Base-by-base conservation (phyloP, 257 asterid species). In the Gynochthodes officinalis region DNA sequence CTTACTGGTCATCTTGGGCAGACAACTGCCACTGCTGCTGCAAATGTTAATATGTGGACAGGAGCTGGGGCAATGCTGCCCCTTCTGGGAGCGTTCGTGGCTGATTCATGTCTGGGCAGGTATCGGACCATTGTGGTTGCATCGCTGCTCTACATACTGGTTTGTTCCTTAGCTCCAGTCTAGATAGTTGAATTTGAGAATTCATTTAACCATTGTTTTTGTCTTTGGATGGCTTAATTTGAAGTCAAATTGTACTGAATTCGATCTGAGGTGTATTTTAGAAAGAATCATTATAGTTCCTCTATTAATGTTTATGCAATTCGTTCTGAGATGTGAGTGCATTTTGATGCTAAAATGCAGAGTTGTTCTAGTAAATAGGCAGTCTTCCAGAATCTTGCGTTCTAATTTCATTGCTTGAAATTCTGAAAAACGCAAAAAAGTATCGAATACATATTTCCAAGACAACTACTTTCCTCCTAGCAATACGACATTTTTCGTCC, bases 11-110 rank as follows among this genome's bases (percentile, higher is more conserved):
- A 83, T 72, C 78, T 85, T 28, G 75, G 77, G 44, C 89, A 80
- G 76, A 76, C 87, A 0, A 82, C 87, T 3, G 85, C 87, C n/a
- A 70, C 75, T n/a, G 89, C 89, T 28, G 89, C 89, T 0, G 85
- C 85, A 55, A 80, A 52, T 72, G 75, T 85, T 19, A 85, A 85
- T 69, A 49, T 75, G 16, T 85, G 89, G 89, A 18, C 73, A 21
- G 89, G 89, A 62, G 78, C 82, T 1, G 82, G 84, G 65, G 69
- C 75, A 44, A 69, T 82, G 64, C 78, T 85, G 6, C 89, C 89
- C 1, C 84, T 85, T 58, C 37, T 82, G 10, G 86, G 86, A 27
- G 85, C 89, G 67, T 71, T 73, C 40, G 67, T 74, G 58, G 87
- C 87, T 9, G 87, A 82, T 23, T 80, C 87, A 0, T 82, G 19